Evolutionary conservation across 2,329 filamentous ascomycete genomes (phyloP).

Genomic region (Verticillium alfalfae): DNA sequence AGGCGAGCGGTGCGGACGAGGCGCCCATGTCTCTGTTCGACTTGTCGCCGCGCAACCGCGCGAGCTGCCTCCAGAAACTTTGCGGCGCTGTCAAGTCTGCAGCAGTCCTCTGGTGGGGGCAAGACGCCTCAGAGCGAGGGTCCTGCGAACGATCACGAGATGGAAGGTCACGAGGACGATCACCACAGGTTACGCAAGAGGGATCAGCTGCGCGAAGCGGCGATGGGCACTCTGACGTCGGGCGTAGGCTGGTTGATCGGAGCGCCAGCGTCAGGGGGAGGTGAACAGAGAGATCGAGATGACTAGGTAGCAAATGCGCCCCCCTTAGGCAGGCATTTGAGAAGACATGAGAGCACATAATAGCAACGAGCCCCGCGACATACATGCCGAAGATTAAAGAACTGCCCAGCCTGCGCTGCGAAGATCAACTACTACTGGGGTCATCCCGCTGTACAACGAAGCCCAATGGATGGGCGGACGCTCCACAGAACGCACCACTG

Average conservation of each 20-base stretch:
- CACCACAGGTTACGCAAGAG: conserved; percentile 56
- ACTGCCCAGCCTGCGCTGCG: neutral
- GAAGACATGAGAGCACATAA: neutral
- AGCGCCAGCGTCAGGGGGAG: conserved; percentile 30
- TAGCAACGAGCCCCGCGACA: neutral
- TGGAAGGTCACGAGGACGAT: conserved; percentile 17
- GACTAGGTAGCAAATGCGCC: conserved; percentile 9
- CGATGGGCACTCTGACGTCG: conserved; percentile 61
- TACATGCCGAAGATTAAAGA: neutral
- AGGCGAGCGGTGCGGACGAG: conserved; percentile 42
- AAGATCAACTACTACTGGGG: too few species aligned
- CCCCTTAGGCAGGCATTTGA: neutral
- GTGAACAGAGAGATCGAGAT: conserved; percentile 21
- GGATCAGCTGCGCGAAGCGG: conserved; percentile 63
- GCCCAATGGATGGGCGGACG: neutral
- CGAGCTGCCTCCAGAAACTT: conserved; percentile 54
- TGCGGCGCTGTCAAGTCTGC: conserved; percentile 47
- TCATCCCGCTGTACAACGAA: too few species aligned
- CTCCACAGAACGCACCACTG: neutral
- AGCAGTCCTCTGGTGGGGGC: conserved; percentile 28
- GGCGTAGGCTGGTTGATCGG: conserved; percentile 65
- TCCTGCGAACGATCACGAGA: conserved; percentile 8
- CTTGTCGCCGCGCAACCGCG: conserved; percentile 55
- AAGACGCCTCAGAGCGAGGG: neutral
- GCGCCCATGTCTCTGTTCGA: conserved; percentile 62